phyloP scores from a whole-genome alignment of 2,329 filamentous ascomycete species.

The Pseudocercospora fijiensis region DNA sequence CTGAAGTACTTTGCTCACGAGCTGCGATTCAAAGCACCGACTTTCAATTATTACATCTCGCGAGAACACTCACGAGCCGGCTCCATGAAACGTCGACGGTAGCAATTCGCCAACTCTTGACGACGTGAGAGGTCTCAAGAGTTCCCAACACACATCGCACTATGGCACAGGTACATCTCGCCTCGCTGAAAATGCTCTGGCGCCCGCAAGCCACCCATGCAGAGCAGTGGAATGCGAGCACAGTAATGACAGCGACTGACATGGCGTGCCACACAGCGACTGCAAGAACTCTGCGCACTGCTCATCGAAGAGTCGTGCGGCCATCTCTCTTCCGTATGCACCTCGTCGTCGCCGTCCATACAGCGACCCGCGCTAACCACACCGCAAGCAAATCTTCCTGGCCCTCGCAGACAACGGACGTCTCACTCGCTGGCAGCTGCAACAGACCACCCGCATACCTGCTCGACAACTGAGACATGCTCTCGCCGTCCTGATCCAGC shows the following conservation, averaged over 20 bases:
- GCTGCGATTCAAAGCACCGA: background rate
- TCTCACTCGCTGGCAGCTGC: constrained; percentile 67
- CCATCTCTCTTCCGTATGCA: constrained; percentile 82
- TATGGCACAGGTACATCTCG: constrained; percentile 19
- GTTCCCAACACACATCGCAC: constrained; percentile 21
- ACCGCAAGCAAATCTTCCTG: constrained; percentile 73
- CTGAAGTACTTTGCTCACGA: background rate
- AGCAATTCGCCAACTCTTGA: constrained; percentile 35
- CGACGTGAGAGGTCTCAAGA: constrained; percentile 41
- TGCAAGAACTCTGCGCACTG: constrained; percentile 84
- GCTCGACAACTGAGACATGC: constrained; percentile 77
- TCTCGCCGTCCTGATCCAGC: constrained; percentile 80
- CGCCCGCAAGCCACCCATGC: constrained; percentile 4
- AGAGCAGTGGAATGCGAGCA: constrained; percentile 16
- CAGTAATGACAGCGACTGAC: constrained; percentile 19
- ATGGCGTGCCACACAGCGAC: constrained; percentile 57
- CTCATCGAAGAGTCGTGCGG: constrained; percentile 87
- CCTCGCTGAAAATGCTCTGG: constrained; percentile 3
- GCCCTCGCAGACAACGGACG: constrained; percentile 77
- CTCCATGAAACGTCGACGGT: constrained; percentile 35
- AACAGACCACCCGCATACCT: constrained; percentile 69
- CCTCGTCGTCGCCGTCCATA: background rate
- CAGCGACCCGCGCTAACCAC: constrained; percentile 13
- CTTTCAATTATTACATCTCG: background rate
- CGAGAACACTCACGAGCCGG: constrained; percentile 15